Evolutionary conservation across 257 asterid species (phyloP), one percentile per base, ranked within the genome.

Genomic region (Thymus quinquecostatus): DNA sequence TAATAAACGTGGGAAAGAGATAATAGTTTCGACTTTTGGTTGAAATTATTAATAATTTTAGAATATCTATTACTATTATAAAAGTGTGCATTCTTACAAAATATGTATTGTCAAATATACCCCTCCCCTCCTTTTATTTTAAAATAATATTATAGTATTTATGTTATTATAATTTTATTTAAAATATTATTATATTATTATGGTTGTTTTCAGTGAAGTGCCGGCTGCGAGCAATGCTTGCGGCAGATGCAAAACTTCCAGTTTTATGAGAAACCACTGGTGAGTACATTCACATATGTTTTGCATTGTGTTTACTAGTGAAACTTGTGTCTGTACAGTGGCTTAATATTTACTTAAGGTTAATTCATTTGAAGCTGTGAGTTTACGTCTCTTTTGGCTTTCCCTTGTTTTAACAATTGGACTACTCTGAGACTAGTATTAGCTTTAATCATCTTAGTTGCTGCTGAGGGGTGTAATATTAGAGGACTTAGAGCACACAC

Each of bases 171-270:
- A n/a, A n/a, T n/a, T n/a, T n/a, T n/a, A n/a, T n/a, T n/a, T n/a
- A n/a, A n/a, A n/a, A n/a, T n/a, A n/a, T n/a, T n/a, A n/a, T n/a
- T n/a, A n/a, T n/a, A n/a, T n/a, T n/a, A n/a, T n/a, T n/a, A n/a
- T n/a, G 99, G 84, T 95, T 73, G 98, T 89, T 71, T 95, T 95
- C 79, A 88, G 97, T 78, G 98, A 95, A 83, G 96, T 95, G 38
- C 78, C 97, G 47, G 88, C 98, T 73, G 98, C 99, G 45, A 95
- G 99, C 83, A 88, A 88, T 86, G 97, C 98, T 44, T 95, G 34
- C 86, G 99, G 3, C 99, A 95, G 84, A 87, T 95, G 99, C 99
- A 95, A 64, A 89, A 89, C 81, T 95, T 95, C 78, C 97, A 97
- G 1, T 92, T 95, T 77, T 95, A 92, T 38, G 97, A 89, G 66